Conservation (phyloP, 371 early-diverging fungal species). For the Vairimorpha necatrix region DNA sequence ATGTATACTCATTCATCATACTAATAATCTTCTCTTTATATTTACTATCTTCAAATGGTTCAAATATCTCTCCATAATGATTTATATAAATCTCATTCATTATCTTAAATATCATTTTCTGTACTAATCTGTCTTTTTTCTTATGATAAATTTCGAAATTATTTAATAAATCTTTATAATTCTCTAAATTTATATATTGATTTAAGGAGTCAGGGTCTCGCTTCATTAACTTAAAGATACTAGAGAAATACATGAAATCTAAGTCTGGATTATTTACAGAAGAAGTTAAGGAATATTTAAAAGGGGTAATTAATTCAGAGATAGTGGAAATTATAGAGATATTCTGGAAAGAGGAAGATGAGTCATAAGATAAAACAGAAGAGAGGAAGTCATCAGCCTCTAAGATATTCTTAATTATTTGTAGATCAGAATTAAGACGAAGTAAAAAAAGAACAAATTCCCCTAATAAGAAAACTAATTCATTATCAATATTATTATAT, state of each 20-base stretch:
- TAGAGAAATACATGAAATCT: not conserved
- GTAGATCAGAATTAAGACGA: not conserved
- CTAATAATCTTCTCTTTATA: not conserved
- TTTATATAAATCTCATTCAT: not conserved
- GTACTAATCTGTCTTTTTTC: not conserved
- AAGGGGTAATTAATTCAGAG: not conserved
- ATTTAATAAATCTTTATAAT: not conserved
- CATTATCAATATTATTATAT: not conserved
- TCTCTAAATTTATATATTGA: not conserved
- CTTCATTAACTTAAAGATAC: not conserved
- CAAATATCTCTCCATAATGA: not conserved
- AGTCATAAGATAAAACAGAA: not conserved
- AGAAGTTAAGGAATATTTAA: not conserved
- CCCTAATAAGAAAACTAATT: not conserved
- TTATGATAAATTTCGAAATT: not conserved
- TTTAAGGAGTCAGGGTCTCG: not conserved
- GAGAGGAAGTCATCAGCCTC: not conserved
- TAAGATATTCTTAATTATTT: not conserved
- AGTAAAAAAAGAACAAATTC: not conserved
- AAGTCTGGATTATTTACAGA: not conserved
- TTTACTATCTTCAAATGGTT: slow-evolving; percentile 13
- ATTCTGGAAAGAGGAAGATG: not conserved
- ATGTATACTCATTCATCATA: not conserved
- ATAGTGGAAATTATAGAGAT: not conserved
- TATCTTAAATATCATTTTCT: not conserved